Evolutionary conservation across 2,329 filamentous ascomycete genomes (phyloP).

Genomic region (Penicillium italicum): DNA sequence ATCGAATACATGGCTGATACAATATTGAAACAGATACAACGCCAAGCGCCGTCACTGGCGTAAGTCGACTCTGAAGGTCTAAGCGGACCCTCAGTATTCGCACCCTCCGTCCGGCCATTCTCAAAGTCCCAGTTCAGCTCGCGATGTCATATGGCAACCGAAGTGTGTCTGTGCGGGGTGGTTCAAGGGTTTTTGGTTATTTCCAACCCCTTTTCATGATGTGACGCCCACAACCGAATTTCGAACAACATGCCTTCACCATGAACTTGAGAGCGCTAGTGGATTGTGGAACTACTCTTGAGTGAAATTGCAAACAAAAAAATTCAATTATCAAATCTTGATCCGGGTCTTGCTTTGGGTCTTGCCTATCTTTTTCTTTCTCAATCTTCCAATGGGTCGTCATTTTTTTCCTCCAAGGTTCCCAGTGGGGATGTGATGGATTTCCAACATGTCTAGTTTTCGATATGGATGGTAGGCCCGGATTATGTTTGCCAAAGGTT

Average conservation of each 20-base stretch:
- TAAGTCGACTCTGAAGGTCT: constrained; percentile 99
- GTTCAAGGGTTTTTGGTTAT: constrained; percentile 23
- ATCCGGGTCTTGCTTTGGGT: constrained; percentile 8
- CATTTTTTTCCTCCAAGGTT: constrained; percentile 3
- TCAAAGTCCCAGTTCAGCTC: constrained; percentile 22
- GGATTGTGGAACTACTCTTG: constrained; percentile 23
- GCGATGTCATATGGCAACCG: constrained; percentile 23
- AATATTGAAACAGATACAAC: constrained; percentile 76
- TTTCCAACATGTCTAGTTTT: not conserved
- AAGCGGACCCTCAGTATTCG: constrained; percentile 48
- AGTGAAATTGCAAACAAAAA: constrained; percentile 14
- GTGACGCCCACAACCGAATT: constrained; percentile 17
- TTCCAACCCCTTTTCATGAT: constrained; percentile 21
- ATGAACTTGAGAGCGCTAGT: constrained; percentile 23
- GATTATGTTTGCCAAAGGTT: constrained; percentile 4
- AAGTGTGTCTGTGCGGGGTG: constrained; percentile 20
- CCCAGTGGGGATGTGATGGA: constrained; percentile 4
- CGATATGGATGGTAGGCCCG: constrained; percentile 1
- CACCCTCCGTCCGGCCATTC: constrained; percentile 45
- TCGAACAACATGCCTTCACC: constrained; percentile 7
- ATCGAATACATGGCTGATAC: constrained; percentile 3
- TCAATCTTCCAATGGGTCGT: constrained; percentile 4
- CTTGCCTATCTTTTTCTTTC: not conserved
- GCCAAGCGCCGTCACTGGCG: constrained; percentile 99
- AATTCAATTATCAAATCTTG: constrained; percentile 11